These are phyloP conservation scores for Leccinum obscurum DNA, from an alignment of 768 basidiomycete genomes.

Conservation along the genomic window DNA sequence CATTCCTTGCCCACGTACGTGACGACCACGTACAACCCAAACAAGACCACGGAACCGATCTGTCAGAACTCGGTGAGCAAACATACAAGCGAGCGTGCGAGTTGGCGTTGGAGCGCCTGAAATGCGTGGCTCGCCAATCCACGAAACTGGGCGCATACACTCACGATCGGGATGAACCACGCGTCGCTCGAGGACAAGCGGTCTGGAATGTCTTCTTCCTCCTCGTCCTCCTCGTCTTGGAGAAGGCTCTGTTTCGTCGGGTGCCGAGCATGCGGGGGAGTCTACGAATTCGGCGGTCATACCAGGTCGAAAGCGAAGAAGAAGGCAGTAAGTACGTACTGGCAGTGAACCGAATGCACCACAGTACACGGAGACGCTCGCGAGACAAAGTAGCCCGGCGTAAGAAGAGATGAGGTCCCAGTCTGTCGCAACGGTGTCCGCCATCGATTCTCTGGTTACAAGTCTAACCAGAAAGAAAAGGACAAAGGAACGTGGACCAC, in stretches of 20 bases:
- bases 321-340: conserved; percentile 39
- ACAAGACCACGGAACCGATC: conserved; percentile 69
- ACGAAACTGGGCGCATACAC: conserved; percentile 26
- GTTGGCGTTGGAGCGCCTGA: background rate
- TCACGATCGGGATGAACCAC: conserved; percentile 73
- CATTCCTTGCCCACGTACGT: conserved; percentile 77
- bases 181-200: conserved; percentile 68
- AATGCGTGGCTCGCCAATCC: background rate
- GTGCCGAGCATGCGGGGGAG: background rate
- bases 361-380: conserved; percentile 63
- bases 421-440: conserved; percentile 30
- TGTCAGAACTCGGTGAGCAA: conserved; percentile 25
- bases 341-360: conserved; percentile 71
- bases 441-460: conserved; percentile 7
- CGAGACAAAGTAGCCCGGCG: conserved; percentile 64
- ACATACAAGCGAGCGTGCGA: background rate
- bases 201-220: conserved; percentile 54
- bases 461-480: background rate
- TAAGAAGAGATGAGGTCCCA: conserved; percentile 69
- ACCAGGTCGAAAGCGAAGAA: background rate
- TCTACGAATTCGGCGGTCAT: conserved; percentile 11
- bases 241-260: conserved; percentile 16
- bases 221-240: conserved; percentile 48
- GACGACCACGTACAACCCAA: conserved; percentile 69
- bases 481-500: conserved; percentile 2